These are phyloP conservation scores for Alternaria metachromatica DNA, from an alignment of 2,329 filamentous ascomycete genomes.

Conservation along the genomic window DNA sequence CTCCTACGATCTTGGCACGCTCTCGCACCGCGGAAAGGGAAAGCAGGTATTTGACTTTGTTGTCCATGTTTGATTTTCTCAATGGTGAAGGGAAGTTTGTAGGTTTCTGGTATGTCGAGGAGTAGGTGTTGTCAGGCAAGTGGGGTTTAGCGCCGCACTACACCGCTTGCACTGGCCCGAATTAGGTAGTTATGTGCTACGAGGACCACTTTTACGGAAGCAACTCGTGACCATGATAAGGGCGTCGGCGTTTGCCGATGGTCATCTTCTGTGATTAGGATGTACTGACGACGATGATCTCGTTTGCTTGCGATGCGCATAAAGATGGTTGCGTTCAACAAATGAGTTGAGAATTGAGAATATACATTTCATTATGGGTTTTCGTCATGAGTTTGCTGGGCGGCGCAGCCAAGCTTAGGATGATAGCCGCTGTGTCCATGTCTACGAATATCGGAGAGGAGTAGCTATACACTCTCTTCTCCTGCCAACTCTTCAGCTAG, in stretches of 20 bases:
- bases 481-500: neutral
- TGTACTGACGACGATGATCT: neutral
- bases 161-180: neutral
- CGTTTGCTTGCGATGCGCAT: neutral
- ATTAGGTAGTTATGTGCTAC: constrained; percentile 12
- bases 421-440: constrained; percentile 1
- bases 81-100: neutral
- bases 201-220: constrained; percentile 5
- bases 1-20: constrained; percentile 34
- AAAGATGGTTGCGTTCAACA: neutral
- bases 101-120: neutral
- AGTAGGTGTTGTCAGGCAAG: constrained; percentile 11
- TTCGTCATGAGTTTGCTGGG: constrained; percentile 8
- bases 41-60: constrained; percentile 34
- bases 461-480: neutral
- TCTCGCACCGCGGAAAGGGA: constrained; percentile 36
- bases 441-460: neutral
- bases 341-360: constrained; percentile 4
- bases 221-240: constrained; percentile 11
- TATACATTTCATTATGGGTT: constrained; percentile 17
- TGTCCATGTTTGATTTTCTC: constrained; percentile 21
- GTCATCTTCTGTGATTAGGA: neutral
- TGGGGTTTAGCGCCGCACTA: constrained; percentile 11
- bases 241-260: constrained; percentile 7
- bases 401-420: constrained; percentile 4